Evolutionary conservation across 2,329 filamentous ascomycete species (phyloP), one percentile per base, ranked within the genome.

Genomic region (Aspergillus candidus): DNA sequence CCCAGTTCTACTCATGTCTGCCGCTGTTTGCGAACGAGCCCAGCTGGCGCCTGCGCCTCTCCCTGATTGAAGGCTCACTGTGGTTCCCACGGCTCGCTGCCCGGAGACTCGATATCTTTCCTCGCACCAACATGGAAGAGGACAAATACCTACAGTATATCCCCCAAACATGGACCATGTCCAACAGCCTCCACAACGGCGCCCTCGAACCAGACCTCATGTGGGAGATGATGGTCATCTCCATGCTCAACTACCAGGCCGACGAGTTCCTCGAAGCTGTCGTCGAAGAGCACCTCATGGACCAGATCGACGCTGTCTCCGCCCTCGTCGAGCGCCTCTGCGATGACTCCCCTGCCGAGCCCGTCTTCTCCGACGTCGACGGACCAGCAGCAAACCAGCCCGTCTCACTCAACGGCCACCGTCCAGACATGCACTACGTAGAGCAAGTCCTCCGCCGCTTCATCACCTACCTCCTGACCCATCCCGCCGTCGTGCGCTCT

Each of bases 191-290:
- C 4, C 36, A 46, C 11, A 35, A 42, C 4, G 27, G 38, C 13
- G 40, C 40, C 12, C 38, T 52, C 11, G 32, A 39, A 6, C 43
- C 48, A 1, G 38, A 45, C 3, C 41, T 46, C 3, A 35, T 62
- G 7, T 52, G 39, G 32, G 52, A 61, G 7, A 60, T 62, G 59
- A 61, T 62, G 52, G 35, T 56, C 12, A 29, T 60, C 6, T 54
- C 55, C 7, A 44, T 60, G 38, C 47, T 59, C 22, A 54, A 50
- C 31, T 59, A 55, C 15, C 59, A 61, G 34, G 46, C 52, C 7
- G 60, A 62, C 31, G 58, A 56, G 22, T 61, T 52, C 41, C 53
- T 62, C 42, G 52, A 56, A 32, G 43, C 53, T 6, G 47, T 53
- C 6, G 52, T 59, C 5, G 52, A 35, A 10, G 37, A 37, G 22